Conservation (phyloP, 352 stramenopile genomes). For the Phytophthora colocasiae region DNA sequence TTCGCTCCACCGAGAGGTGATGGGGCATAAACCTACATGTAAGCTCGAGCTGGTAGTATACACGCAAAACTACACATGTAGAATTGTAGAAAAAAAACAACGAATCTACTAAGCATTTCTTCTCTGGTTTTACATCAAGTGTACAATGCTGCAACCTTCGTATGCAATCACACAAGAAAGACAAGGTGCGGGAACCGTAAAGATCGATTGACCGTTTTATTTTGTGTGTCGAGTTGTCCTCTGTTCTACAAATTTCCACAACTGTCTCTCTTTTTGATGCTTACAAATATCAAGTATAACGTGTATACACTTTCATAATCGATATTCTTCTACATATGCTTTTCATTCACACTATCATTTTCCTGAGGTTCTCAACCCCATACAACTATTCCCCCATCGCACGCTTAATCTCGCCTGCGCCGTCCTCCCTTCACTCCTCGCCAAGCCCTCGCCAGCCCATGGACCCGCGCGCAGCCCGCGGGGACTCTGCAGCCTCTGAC, state of each 20-base stretch:
- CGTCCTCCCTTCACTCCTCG: constrained; percentile 16
- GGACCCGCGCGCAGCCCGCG: constrained; percentile 26
- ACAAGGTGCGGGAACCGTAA: constrained; percentile 10
- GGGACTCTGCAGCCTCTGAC: constrained; percentile 48
- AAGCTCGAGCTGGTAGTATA: not conserved
- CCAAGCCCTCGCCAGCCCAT: constrained; percentile 2
- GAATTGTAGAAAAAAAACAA: too few species aligned
- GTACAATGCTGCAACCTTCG: constrained; percentile 4
- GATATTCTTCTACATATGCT: not conserved
- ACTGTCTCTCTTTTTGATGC: not conserved
- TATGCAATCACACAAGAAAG: constrained; percentile 10
- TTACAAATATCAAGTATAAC: too few species aligned
- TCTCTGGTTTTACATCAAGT: too few species aligned
- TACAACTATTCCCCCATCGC: constrained; percentile 32
- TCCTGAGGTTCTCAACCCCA: not conserved
- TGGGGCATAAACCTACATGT: not conserved
- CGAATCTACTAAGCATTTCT: too few species aligned
- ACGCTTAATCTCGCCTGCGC: constrained; percentile 29
- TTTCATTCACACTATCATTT: not conserved
- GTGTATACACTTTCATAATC: too few species aligned
- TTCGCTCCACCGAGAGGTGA: constrained; percentile 14
- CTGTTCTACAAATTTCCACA: not conserved
- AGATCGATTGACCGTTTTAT: not conserved
- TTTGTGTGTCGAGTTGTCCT: not conserved
- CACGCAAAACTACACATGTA: constrained; percentile 5